Base-by-base conservation (phyloP, 2,329 filamentous ascomycete species). In the Bipolaris victoriae region DNA sequence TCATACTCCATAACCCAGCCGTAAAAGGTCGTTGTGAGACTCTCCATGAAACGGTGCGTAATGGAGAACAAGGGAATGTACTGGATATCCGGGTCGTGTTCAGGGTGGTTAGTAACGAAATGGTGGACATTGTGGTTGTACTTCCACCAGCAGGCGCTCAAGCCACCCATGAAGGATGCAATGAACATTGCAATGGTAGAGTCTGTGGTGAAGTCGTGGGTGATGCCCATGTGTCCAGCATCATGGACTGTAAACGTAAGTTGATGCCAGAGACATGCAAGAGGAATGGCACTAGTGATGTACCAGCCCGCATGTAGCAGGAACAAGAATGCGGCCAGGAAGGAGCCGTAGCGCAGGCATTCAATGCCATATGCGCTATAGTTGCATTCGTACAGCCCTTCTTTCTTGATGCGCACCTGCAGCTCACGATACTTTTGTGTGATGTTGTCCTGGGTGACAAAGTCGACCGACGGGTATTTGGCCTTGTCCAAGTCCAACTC, bases 61-160 rank as follows among this genome's bases (percentile, higher is more conserved):
- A 88, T 85, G 48, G 88, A 88, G 67, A 91, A 89, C 49, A 90
- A 82, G 0, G 88, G 88, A 49, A 90, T 80, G 72, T 90, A 88
- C 63, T 90, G 85, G 67, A 97, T 98, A 74, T 98, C 94, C 0
- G 95, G 94, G 73, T 98, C 94, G 73, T 98, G 94, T 76, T 97
- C 95, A 13, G 93, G 91, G 41, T 90, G 90, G 76, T 98, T 98
- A 16, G 95, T 98, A 50, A 98, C 90, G 66, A 98, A 92, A 72
- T 98, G 94, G 74, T 98, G 94, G 7, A 97, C 92, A 71, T 98
- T 98, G 77, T 98, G 94, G 74, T 88, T 97, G 60, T 87, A 85
- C 78, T 98, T 98, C 94, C 95, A 99, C 95, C 95, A 99, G 43
- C 94, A 91, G 52, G 97, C 79, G 24, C 92, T 97, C 33, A 99